These are phyloP conservation scores for Trametes cingulata DNA, from an alignment of 768 basidiomycete genomes.

Conservation along the genomic window DNA sequence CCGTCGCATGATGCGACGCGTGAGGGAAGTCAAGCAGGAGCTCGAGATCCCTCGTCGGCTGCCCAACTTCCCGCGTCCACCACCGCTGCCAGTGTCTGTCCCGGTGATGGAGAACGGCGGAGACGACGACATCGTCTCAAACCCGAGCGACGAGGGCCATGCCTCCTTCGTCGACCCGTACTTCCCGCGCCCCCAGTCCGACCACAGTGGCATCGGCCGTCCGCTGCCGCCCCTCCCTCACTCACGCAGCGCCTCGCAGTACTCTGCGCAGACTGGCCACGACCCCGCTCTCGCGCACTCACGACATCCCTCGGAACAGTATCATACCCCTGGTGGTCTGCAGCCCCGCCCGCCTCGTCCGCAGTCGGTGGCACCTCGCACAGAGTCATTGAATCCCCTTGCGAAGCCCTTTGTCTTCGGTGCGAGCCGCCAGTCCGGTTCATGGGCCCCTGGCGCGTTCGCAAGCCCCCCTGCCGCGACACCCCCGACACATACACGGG, in stretches of 20 bases:
- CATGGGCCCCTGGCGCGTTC: slow-evolving; percentile 35
- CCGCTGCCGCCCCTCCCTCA: slow-evolving; percentile 64
- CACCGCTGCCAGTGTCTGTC: slow-evolving; percentile 42
- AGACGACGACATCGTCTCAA: slow-evolving; percentile 76
- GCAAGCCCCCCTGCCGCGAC: slow-evolving; percentile 30
- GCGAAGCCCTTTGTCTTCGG: slow-evolving; percentile 89
- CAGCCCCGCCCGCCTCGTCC: slow-evolving; percentile 22
- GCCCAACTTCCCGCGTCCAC: slow-evolving; percentile 81
- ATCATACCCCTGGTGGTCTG: slow-evolving; percentile 33
- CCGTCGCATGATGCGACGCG: slow-evolving; percentile 57
- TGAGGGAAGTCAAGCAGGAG: slow-evolving; percentile 41
- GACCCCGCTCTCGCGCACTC: slow-evolving; percentile 70
- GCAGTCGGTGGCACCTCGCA: slow-evolving; percentile 20
- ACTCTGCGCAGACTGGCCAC: slow-evolving; percentile 45
- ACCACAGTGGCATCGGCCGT: slow-evolving; percentile 44
- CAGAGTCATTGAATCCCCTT: slow-evolving; percentile 63
- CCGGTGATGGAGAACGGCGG: slow-evolving; percentile 17
- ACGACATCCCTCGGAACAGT: slow-evolving; percentile 46
- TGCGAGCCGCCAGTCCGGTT: slow-evolving; percentile 36
- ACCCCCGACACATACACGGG: slow-evolving; percentile 41
- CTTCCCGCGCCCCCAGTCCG: slow-evolving; percentile 44
- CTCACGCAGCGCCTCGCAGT: slow-evolving; percentile 64
- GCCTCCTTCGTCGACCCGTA: slow-evolving; percentile 14
- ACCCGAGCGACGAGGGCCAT: slow-evolving; percentile 78
- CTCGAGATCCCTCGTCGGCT: slow-evolving; percentile 66